Percentiles rank a stretch among this genome's conserved stretches.
Conservation (phyloP, 805 yeast genomes). For the Saccharomycopsis synnaedendra region DNA sequence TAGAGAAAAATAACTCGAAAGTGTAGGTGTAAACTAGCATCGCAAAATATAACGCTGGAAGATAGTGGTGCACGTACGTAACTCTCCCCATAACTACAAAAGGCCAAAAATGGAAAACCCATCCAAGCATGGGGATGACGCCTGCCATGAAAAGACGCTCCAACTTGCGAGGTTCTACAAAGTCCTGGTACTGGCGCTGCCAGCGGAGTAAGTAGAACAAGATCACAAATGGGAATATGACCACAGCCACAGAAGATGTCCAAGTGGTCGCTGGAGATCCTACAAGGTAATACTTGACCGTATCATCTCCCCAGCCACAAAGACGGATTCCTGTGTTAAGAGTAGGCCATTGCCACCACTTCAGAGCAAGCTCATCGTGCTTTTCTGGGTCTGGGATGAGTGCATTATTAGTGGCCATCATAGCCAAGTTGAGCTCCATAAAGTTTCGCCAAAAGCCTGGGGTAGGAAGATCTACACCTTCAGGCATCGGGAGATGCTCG, state of each 20-base stretch:
- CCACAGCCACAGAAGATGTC: constrained; percentile 49
- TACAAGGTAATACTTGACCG: constrained; percentile 50
- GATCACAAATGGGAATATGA: constrained; percentile 38
- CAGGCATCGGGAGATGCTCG: constrained; percentile 41
- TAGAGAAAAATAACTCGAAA: constrained; percentile 27
- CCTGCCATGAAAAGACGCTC: constrained; percentile 56
- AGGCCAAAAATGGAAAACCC: constrained; percentile 68
- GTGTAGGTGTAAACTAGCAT: constrained; percentile 42
- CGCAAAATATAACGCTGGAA: constrained; percentile 76
- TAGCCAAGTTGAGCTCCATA: constrained; percentile 60
- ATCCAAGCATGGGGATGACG: constrained; percentile 65
- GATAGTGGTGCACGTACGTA: constrained; percentile 73
- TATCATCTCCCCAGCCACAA: constrained; percentile 55
- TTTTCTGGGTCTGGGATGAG: constrained; percentile 67
- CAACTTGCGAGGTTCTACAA: constrained; percentile 26
- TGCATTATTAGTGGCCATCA: constrained; percentile 82
- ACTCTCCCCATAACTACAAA: constrained; percentile 75
- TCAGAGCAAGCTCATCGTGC: constrained; percentile 54
- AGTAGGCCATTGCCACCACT: constrained; percentile 83
- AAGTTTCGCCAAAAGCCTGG: constrained; percentile 70
- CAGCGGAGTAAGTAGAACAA: constrained; percentile 49
- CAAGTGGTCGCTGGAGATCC: constrained; percentile 75
- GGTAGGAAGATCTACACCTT: constrained; percentile 51
- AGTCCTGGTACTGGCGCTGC: constrained; percentile 68
- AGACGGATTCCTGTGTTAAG: constrained; percentile 61